Percentiles rank a stretch among this genome's conserved stretches.
These are phyloP conservation scores for Dictyostelium citrinum DNA, from an alignment of 78 protist species.

Conservation along the genomic window DNA sequence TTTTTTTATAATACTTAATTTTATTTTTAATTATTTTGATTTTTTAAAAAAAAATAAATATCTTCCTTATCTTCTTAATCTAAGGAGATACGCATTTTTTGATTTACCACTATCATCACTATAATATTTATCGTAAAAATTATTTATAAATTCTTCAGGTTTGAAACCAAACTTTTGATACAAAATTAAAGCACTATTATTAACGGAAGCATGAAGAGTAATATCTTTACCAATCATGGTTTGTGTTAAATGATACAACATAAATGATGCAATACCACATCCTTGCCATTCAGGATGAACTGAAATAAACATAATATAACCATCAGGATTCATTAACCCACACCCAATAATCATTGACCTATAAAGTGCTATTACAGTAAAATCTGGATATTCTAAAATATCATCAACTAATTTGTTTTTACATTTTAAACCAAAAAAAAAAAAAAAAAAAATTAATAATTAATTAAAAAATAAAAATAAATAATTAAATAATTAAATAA, in stretches of 20 bases:
- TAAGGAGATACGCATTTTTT: constrained; percentile 41
- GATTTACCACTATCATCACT: constrained; percentile 36
- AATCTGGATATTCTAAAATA: constrained; percentile 74
- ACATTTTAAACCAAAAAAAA: not conserved
- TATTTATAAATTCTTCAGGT: constrained; percentile 70
- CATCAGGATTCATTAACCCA: constrained; percentile 83
- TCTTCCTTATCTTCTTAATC: constrained; percentile 34
- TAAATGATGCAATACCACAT: constrained; percentile 76
- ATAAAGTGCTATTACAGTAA: constrained; percentile 61
- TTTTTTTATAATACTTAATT: too few species aligned
- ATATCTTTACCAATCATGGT: constrained; percentile 75
- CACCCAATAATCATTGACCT: constrained; percentile 76
- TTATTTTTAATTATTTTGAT: too few species aligned
- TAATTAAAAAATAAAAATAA: not conserved
- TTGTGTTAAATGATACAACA: constrained; percentile 77
- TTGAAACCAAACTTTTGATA: constrained; percentile 87
- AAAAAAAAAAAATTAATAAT: not conserved
- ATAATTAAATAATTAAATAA: too few species aligned
- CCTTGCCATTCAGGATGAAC: constrained; percentile 82
- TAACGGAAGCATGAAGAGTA: constrained; percentile 83
- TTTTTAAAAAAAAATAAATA: too few species aligned
- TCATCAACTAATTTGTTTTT: constrained; percentile 6
- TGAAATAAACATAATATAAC: constrained; percentile 69
- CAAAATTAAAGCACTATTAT: constrained; percentile 83
- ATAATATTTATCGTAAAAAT: constrained; percentile 71